Conservation (phyloP, 306 rosid species). For the Casuarina equisetifolia region DNA sequence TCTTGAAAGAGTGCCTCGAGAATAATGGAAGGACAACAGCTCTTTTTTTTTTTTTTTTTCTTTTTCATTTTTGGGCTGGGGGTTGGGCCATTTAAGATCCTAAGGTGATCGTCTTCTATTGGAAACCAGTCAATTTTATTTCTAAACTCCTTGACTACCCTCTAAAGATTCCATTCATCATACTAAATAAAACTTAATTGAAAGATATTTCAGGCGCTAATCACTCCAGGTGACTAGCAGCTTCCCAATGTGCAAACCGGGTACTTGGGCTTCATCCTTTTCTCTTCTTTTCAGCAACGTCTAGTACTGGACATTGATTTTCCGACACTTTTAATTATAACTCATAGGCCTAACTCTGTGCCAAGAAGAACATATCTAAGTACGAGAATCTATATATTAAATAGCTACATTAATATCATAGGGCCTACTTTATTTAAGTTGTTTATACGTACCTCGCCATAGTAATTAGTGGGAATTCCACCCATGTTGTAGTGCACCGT, state of each 20-base stretch:
- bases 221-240: neutral
- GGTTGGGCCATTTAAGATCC: neutral
- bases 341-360: neutral
- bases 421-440: constrained; percentile 8
- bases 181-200: no score
- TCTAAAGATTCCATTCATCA: neutral
- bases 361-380: neutral
- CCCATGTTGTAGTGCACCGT: constrained; percentile 99
- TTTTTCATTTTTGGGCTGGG: no score
- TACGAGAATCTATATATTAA: neutral
- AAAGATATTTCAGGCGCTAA: neutral
- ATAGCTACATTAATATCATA: neutral
- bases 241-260: neutral
- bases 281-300: neutral
- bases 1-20: neutral
- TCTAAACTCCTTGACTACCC: neutral
- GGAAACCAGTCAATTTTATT: neutral
- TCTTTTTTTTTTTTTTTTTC: neutral
- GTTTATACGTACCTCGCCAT: constrained; percentile 72
- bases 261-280: neutral
- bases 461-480: constrained; percentile 88
- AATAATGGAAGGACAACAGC: neutral
- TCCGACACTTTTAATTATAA: neutral
- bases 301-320: neutral
- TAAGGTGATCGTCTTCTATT: neutral